A percentile compares a stretch with the other conserved stretches of the same genome.
These are phyloP conservation scores for Pythium rishiriense DNA, from an alignment of 352 stramenopile species.

Conservation along the genomic window DNA sequence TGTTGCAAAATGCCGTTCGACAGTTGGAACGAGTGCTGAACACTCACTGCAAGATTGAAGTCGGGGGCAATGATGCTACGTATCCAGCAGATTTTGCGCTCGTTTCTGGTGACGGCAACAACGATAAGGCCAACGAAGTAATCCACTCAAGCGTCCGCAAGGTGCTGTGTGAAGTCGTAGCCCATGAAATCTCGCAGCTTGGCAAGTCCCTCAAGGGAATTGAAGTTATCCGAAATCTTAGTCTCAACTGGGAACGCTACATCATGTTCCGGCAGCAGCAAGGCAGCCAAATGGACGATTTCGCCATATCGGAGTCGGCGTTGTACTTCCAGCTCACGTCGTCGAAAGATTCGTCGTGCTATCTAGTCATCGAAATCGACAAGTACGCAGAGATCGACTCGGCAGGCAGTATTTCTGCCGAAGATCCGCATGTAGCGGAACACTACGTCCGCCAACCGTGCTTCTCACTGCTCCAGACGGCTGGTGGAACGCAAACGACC, in stretches of 20 bases:
- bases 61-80: slow-evolving; percentile 42
- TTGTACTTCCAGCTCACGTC: slow-evolving; percentile 83
- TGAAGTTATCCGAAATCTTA: slow-evolving; percentile 76
- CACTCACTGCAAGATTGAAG: slow-evolving; percentile 78
- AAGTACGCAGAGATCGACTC: slow-evolving; percentile 78
- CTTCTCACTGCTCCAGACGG: slow-evolving; percentile 82
- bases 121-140: slow-evolving; percentile 68
- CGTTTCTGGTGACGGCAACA: slow-evolving; percentile 70
- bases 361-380: slow-evolving; percentile 85
- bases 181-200: slow-evolving; percentile 78
- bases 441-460: slow-evolving; percentile 76
- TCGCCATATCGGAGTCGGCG: slow-evolving; percentile 83
- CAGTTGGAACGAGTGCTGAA: slow-evolving; percentile 76
- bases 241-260: slow-evolving; percentile 85
- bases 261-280: slow-evolving; percentile 84
- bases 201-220: slow-evolving; percentile 77
- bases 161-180: slow-evolving; percentile 79
- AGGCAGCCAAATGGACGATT: slow-evolving; percentile 67
- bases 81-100: slow-evolving; percentile 68
- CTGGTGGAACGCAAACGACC: slow-evolving; percentile 49
- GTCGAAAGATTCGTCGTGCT: slow-evolving; percentile 83
- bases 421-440: slow-evolving; percentile 55
- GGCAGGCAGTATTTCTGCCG: slow-evolving; percentile 40
- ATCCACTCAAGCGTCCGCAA: slow-evolving; percentile 73
- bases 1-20: slow-evolving; percentile 51